Percentiles rank a stretch among this genome's conserved stretches.
Conservation (phyloP, 202 grass and related monocot genomes). For the Bolboschoenoplectus hybrid region DNA sequence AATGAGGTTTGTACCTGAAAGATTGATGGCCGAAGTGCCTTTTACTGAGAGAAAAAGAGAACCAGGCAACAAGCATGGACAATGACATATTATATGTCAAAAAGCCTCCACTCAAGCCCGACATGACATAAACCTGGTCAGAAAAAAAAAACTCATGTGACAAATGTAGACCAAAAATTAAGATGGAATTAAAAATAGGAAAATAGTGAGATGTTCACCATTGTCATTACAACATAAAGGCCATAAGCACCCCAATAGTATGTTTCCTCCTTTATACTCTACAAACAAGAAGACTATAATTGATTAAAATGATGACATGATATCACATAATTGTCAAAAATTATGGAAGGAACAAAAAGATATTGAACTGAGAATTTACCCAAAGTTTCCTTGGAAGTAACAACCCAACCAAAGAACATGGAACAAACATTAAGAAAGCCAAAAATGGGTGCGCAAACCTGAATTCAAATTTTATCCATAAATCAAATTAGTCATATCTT, state of each 20-base stretch:
- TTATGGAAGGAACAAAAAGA: slow-evolving; percentile 28
- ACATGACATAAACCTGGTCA: slow-evolving; percentile 65
- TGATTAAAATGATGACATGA: slow-evolving; percentile 31
- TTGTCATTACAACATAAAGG: slow-evolving; percentile 75
- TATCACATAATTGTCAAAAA: slow-evolving; percentile 33
- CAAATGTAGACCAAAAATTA: slow-evolving; percentile 29
- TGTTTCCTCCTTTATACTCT: slow-evolving; percentile 70
- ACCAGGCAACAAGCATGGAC: slow-evolving; percentile 81
- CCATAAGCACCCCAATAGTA: slow-evolving; percentile 97
- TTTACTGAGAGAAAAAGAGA: slow-evolving; percentile 51
- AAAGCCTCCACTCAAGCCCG: slow-evolving; percentile 84
- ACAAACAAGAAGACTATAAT: slow-evolving; percentile 34
- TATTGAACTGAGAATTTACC: slow-evolving; percentile 53
- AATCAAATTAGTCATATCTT: slow-evolving; percentile 10
- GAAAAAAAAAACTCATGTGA: not conserved
- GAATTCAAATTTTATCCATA: slow-evolving; percentile 39
- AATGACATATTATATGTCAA: slow-evolving; percentile 83
- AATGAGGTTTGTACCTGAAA: slow-evolving; percentile 50
- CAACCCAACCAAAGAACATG: slow-evolving; percentile 71
- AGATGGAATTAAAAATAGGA: slow-evolving; percentile 1
- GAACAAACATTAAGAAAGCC: slow-evolving; percentile 95
- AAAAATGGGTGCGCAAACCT: slow-evolving; percentile 96
- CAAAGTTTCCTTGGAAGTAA: slow-evolving; percentile 74
- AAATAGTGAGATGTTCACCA: slow-evolving; percentile 58
- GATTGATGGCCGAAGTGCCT: slow-evolving; percentile 59